Conservation (phyloP, 179 eudicot species). For the Silene noctiflora region DNA sequence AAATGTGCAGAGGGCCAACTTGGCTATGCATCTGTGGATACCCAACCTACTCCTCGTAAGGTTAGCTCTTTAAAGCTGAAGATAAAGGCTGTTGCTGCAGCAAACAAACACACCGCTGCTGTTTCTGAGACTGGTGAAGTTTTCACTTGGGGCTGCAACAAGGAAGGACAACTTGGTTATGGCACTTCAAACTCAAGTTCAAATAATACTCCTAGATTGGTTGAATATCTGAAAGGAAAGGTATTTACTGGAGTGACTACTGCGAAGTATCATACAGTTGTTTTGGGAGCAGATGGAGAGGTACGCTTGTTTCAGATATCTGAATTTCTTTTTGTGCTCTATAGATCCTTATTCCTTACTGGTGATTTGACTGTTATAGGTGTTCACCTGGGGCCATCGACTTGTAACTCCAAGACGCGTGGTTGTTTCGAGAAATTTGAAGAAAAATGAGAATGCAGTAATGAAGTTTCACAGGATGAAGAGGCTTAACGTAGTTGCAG, state of each 20-base stretch:
- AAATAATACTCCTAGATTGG: slow-evolving; percentile 80
- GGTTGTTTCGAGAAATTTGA: slow-evolving; percentile 60
- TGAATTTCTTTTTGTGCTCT: neutral
- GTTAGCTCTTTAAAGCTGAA: slow-evolving; percentile 77
- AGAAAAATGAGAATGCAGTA: slow-evolving; percentile 57
- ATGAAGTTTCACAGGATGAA: slow-evolving; percentile 76
- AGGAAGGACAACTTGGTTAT: slow-evolving; percentile 99
- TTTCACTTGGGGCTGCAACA: slow-evolving; percentile 98
- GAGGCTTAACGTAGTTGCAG: slow-evolving; percentile 69
- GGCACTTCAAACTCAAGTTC: slow-evolving; percentile 97
- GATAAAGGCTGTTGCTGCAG: slow-evolving; percentile 89
- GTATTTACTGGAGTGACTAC: slow-evolving; percentile 59
- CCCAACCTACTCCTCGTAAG: slow-evolving; percentile 93
- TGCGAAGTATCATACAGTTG: slow-evolving; percentile 90
- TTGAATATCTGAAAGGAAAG: slow-evolving; percentile 91
- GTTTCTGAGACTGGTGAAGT: slow-evolving; percentile 92
- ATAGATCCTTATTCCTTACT: slow-evolving; percentile 1
- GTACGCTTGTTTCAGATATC: slow-evolving; percentile 35
- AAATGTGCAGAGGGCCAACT: slow-evolving; percentile 91
- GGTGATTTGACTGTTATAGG: slow-evolving; percentile 43
- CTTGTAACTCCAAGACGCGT: slow-evolving; percentile 95
- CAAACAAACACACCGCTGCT: slow-evolving; percentile 92
- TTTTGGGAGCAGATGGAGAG: slow-evolving; percentile 95
- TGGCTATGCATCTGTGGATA: slow-evolving; percentile 94
- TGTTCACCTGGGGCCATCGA: slow-evolving; percentile 97